A percentile compares a stretch with the other conserved stretches of the same genome.
Conservation (phyloP, 495 filamentous ascomycete species). For the Talaromyces stipitatus region DNA sequence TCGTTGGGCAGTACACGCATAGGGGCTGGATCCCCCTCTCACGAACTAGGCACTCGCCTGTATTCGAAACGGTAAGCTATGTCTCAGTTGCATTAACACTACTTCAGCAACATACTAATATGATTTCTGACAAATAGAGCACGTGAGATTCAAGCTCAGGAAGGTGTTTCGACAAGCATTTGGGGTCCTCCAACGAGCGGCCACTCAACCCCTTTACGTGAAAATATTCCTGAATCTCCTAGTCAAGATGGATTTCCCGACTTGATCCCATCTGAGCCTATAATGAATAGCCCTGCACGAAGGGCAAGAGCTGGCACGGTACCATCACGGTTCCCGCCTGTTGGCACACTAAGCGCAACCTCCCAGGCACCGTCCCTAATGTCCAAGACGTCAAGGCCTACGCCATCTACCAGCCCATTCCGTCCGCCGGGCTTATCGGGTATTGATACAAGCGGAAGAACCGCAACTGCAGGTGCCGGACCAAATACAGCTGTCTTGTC, state of each 20-base stretch:
- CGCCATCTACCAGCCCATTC: conserved; percentile 88
- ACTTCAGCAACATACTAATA: conserved; percentile 3
- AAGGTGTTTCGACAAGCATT: conserved; percentile 76
- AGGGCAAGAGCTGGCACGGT: conserved; percentile 92
- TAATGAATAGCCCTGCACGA: conserved; percentile 51
- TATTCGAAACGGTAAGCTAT: conserved; percentile 83
- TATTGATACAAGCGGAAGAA: conserved; percentile 49
- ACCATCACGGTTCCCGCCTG: conserved; percentile 83
- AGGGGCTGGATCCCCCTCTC: conserved; percentile 94
- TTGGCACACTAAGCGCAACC: conserved; percentile 50
- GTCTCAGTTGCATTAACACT: background rate
- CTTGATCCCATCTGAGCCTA: conserved; percentile 58
- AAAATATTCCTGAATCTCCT: conserved; percentile 95
- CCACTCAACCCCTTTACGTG: conserved; percentile 89
- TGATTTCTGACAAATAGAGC: conserved; percentile 47
- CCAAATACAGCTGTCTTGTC: conserved; percentile 69
- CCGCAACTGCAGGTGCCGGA: conserved; percentile 30
- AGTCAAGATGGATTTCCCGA: conserved; percentile 93
- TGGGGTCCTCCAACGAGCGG: conserved; percentile 96
- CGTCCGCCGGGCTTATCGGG: conserved; percentile 66
- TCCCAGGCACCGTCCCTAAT: conserved; percentile 57
- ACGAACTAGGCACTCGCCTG: conserved; percentile 71
- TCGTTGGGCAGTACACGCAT: conserved; percentile 70
- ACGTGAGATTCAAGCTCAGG: conserved; percentile 94
- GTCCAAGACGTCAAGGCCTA: conserved; percentile 77